Base-by-base conservation (phyloP, 108 stramenopile genomes). In the Skeletonema grethae region DNA sequence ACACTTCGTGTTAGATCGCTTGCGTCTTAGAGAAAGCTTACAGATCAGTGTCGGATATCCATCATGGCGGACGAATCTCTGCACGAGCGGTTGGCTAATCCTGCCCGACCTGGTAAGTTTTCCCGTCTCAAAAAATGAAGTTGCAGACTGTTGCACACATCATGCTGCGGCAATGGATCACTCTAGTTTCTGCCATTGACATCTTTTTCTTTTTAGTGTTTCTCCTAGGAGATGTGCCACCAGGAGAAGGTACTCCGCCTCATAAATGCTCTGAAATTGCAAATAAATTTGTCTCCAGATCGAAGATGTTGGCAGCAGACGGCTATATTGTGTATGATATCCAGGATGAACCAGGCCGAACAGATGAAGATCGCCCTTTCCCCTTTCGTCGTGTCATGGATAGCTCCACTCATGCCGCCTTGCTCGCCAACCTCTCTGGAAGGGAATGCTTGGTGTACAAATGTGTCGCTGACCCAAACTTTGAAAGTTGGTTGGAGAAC, bases 271-370 rank as follows among this genome's bases (percentile, higher is more conserved):
- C 48, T 4, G 60, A 65, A 50, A 82, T 82, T 60, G 56, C 46
- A 46, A 48, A 65, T 32, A 87, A 85, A 66, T 87, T 87, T 53
- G 68, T 75, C 13, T 61, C 72, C 12, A 63, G 87, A 3, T 0
- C 48, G 75, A 9, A 28, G 25, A 77, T 77, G 11, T 69, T 88
- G 41, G 87, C 87, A 5, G 72, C 71, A 12, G 87, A 88, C 61
- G 87, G 87, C 2, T 88, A 84, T 59, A 86, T 88, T 39, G 83
- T 88, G 5, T 88, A 88, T 50, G 87, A 88, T 59, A 88, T 88
- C 63, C 87, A 88, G 67, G 87, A 88, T 72, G 87, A 88, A 67
- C 71, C 79, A 22, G 72, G 78, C n/a, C 80, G 87, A 5, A 57
- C 73, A 13, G 63, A 67, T 58, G 72, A 62, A 24, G 31, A 55